phyloP scores from a whole-genome alignment of 345 rosid species.

The Arabidopsis thaliana region TAIR10.1 NC_003076.8:3734001-3734500 shows the following conservation, averaged over 20 bases:
- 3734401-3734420: slow-evolving; percentile 46
- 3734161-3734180: slow-evolving; percentile 74
- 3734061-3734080: slow-evolving; percentile 86
- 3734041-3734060: slow-evolving; percentile 87
- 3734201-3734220: slow-evolving; percentile 82
- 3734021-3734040: slow-evolving; percentile 70
- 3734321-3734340: slow-evolving; percentile 61
- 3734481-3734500: slow-evolving; percentile 42
- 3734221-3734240: slow-evolving; percentile 95
- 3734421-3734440: slow-evolving; percentile 43
- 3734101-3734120: background rate
- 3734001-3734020: slow-evolving; percentile 90
- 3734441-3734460: slow-evolving; percentile 36
- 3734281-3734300: slow-evolving; percentile 18
- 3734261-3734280: slow-evolving; percentile 21
- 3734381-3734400: slow-evolving; percentile 86
- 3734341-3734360: slow-evolving; percentile 87
- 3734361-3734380: slow-evolving; percentile 84
- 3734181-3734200: slow-evolving; percentile 92
- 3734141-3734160: slow-evolving; percentile 26
- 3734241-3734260: slow-evolving; percentile 58
- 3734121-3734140: background rate
- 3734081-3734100: background rate
- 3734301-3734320: slow-evolving; percentile 9
- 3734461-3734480: slow-evolving; percentile 68